Evolutionary conservation across 441 rosid genomes (phyloP), one percentile per base, ranked within the genome.

Genomic region (Biscutella laevigata): DNA sequence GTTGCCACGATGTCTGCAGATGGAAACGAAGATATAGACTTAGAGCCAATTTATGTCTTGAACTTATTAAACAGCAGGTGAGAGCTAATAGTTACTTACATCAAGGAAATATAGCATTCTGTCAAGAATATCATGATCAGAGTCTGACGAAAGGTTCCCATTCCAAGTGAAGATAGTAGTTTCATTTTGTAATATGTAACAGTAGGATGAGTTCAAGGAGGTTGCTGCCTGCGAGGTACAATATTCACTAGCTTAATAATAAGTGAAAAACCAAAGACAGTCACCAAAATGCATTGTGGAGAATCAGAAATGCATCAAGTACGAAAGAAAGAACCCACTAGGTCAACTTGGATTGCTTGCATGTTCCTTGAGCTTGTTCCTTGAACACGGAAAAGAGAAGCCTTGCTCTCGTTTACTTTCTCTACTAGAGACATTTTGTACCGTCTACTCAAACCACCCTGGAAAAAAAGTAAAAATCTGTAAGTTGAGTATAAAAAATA

Each of bases 301-400:
- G 3, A 11, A 34, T 20, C 16, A 25, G 41, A 43, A 17, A 6
- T n/a, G 29, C 26, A 17, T 32, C 21, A 14, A 37, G 22, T 22
- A 17, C 0, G 3, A 36, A 34, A 38, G 40, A 41, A 47, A n/a
- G n/a, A n/a, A n/a, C 65, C 39, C 72, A 84, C 97, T 37, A 36
- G 74, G 47, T 82, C 70, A 66, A 86, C 87, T 79, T 89, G 95
- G 61, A 86, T 72, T 35, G 91, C 95, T 74, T 86, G 95, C 88
- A 86, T 77, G 67, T 69, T 79, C 49, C 57, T 60, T 30, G 77
- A 74, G 60, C 73, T 66, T 44, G 76, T 78, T 61, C 95, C 94
- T 64, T 86, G 88, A 63, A 89, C 76, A 48, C 83, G 87, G 66
- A 83, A 83, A 33, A 89, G 83, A 27, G 91, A 82, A 1, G 65